Conservation (phyloP, 345 rosid species). For the Rhizophora apiculata region DNA sequence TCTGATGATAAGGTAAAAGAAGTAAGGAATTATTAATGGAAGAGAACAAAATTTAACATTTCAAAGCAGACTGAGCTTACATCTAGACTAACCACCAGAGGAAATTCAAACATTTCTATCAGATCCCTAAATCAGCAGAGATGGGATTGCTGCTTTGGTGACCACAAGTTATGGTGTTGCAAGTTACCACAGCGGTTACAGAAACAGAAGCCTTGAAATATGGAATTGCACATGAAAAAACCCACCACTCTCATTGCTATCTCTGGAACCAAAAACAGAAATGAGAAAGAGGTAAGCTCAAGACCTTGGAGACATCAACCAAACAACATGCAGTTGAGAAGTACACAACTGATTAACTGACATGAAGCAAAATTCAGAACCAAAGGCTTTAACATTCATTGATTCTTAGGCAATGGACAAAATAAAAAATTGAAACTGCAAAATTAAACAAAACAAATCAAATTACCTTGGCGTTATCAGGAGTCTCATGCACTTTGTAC, state of each 20-base stretch:
- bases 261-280: constrained; percentile 29
- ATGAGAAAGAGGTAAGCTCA: neutral
- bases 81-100: constrained; percentile 21
- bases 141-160: constrained; percentile 10
- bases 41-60: constrained; percentile 31
- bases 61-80: constrained; percentile 29
- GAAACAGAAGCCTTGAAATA: constrained; percentile 21
- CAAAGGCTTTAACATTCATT: too few species aligned
- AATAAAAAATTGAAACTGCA: neutral
- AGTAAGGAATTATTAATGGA: constrained; percentile 22
- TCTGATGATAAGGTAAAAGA: constrained; percentile 22
- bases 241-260: constrained; percentile 20
- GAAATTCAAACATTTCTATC: constrained; percentile 20
- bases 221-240: neutral
- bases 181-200: constrained; percentile 22
- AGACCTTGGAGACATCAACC: neutral
- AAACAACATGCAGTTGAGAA: too few species aligned
- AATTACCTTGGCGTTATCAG: constrained; percentile 53
- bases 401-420: neutral
- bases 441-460: neutral
- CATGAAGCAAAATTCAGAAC: too few species aligned
- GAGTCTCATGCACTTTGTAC: constrained; percentile 59
- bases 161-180: constrained; percentile 20
- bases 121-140: constrained; percentile 29
- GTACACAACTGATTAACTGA: neutral